Evolutionary conservation across 139 green algal genomes (phyloP).

Genomic region (Ettlia oleoabundans): DNA sequence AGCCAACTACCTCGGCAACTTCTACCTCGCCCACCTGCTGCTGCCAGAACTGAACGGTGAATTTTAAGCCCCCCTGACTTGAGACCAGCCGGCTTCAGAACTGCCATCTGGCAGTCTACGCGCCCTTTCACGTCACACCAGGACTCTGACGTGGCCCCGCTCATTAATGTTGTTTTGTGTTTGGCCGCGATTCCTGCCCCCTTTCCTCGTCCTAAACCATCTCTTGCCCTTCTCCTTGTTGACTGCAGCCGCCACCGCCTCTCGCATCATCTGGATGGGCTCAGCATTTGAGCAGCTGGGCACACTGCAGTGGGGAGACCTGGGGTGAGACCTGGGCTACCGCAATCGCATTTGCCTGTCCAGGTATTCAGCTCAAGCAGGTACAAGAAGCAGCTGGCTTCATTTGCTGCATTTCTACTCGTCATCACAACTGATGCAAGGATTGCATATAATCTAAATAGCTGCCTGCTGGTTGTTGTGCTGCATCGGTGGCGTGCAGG

Average conservation of each 20-base stretch:
- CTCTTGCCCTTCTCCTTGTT: neutral
- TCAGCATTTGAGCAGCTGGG: constrained; percentile 51
- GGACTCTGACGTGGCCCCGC: neutral
- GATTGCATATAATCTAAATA: neutral
- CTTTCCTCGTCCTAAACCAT: neutral
- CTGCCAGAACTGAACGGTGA: constrained; percentile 16
- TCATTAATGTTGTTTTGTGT: no score
- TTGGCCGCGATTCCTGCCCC: no score
- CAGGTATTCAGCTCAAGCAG: no score
- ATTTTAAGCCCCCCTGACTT: no score
- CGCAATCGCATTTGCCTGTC: no score
- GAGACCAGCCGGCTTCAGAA: no score
- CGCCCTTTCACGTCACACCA: neutral
- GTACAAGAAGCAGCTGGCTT: no score
- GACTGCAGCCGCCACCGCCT: constrained; percentile 20
- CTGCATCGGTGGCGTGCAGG: no score
- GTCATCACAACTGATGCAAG: neutral
- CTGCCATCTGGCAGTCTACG: neutral
- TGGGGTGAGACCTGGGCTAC: constrained; percentile 19
- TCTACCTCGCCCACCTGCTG: constrained; percentile 49
- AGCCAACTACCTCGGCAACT: constrained; percentile 46
- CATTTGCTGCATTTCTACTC: no score
- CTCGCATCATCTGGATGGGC: constrained; percentile 38
- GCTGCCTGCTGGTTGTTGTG: no score
- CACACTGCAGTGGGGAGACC: constrained; percentile 41